Base-by-base conservation (phyloP, 495 filamentous ascomycete genomes). In the Durotheca rogersii region DNA sequence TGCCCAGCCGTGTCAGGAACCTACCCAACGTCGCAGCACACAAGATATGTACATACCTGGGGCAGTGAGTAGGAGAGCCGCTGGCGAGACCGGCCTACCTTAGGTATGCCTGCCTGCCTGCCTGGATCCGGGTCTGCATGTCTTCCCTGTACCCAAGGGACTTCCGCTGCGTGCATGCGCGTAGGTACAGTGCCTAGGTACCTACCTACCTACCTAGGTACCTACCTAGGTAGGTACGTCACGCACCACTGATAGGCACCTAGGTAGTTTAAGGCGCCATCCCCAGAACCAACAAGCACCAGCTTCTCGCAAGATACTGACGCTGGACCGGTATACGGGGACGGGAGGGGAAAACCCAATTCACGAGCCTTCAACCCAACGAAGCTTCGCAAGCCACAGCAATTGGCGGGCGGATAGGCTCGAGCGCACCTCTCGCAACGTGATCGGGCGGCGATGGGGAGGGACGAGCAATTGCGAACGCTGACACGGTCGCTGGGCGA, bases 371-470 rank as follows among this genome's bases (percentile, higher is more conserved):
- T 42, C 49, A 53, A 47, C 48, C 45, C 49, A 58, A 58, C 53
- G 53, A 45, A 49, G 41, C 46, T 49, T 49, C 31, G 34, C 25
- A 46, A 49, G 21, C 35, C 33, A 50, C 49, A 49, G 49, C 49
- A 58, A 49, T 43, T 34, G 50, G 49, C 20, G 29, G 45, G 21
- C 4, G 9, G 23, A 9, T 27, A 58, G 41, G 34, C 40, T 58
- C 50, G 55, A 43, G 16, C 18, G 25, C n/a, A n/a, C n/a, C n/a
- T 27, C 21, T 58, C 53, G 55, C 55, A 53, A 58, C 55, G 55
- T 58, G 55, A 58, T 58, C 55, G 53, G 55, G 55, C 55, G 49
- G 53, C 49, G 53, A 58, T 58, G 55, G 55, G 53, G 49, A 58
- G 53, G 33, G 30, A 43, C 27, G 17, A 27, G 27, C 23, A 25